Percentiles rank a stretch among this genome's conserved stretches.
Evolutionary conservation across 768 basidiomycete species (phyloP).

Genomic region (Cubamyces lactineus): DNA sequence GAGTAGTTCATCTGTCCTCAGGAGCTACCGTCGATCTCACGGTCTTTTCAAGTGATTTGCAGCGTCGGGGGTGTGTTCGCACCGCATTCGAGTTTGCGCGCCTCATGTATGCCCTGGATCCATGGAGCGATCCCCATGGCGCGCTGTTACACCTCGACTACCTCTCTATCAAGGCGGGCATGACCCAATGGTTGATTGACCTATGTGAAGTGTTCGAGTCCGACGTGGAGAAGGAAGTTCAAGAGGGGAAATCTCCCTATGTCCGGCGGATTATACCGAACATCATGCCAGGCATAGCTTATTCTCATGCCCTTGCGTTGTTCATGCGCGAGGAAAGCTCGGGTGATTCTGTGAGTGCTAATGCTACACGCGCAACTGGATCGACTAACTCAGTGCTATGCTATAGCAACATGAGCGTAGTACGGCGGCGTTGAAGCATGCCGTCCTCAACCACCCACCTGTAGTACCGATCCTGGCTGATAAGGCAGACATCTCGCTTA

Average conservation of each 20-base stretch:
- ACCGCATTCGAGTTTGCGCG: slow-evolving; percentile 92
- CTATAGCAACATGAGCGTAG: slow-evolving; percentile 49
- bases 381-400: neutral
- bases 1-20: slow-evolving; percentile 30
- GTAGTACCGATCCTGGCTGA: slow-evolving; percentile 84
- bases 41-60: slow-evolving; percentile 66
- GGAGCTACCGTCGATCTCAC: neutral
- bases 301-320: slow-evolving; percentile 70
- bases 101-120: slow-evolving; percentile 84
- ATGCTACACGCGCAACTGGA: neutral
- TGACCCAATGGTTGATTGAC: slow-evolving; percentile 80
- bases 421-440: slow-evolving; percentile 70
- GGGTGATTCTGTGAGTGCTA: slow-evolving; percentile 33
- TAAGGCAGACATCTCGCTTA: slow-evolving; percentile 74
- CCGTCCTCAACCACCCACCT: slow-evolving; percentile 78
- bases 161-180: slow-evolving; percentile 78
- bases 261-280: slow-evolving; percentile 31
- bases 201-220: slow-evolving; percentile 53
- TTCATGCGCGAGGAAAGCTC: slow-evolving; percentile 48
- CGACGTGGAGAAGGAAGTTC: slow-evolving; percentile 17
- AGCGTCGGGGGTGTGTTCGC: slow-evolving; percentile 85
- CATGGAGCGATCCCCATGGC: slow-evolving; percentile 88
- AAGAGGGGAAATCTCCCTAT: slow-evolving; percentile 42
- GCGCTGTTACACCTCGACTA: slow-evolving; percentile 82
- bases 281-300: slow-evolving; percentile 78